Base-by-base conservation (phyloP, 2,329 filamentous ascomycete species). In the Balansia obtecta region DNA sequence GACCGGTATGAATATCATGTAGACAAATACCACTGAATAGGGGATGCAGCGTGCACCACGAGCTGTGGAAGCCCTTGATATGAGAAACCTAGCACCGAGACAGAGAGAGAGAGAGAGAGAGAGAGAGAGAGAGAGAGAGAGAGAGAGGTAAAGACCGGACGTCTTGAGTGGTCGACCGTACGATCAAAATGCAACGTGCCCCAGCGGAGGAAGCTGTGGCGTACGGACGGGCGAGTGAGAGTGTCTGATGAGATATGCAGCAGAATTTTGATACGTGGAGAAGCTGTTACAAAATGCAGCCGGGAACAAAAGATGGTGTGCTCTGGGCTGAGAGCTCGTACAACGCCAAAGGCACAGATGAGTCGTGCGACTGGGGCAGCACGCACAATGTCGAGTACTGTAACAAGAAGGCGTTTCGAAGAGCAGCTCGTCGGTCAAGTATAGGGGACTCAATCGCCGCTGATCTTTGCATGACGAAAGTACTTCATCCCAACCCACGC, bases 401-500 rank as follows among this genome's bases (percentile, higher is more conserved):
- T 12, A 37, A 37, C 34, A 15, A 12, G 34, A 37, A 12, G 2
- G 2, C 34, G n/a, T 15, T 4, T 12, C 15, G 15, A 37, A 37
- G 34, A 37, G 7, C 34, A 27, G 8, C 27, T 27, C 27, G 27
- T 27, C 27, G 5, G 27, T 27, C 27, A 27, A 27, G 27, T 27
- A 8, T 27, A n/a, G 7, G 27, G 27, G 27, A 27, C 27, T 69
- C 58, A 87, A 62, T 82, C 78, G 33, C 76, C 76, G 51, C 72
- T 79, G 52, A 97, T 94, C 71, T 95, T 95, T 34, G 93, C 91
- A 73, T 98, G 93, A 58, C 90, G 82, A 64, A 98, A 98, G 67
- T 97, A 97, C 66, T 98, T 98, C 91, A 98, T 97, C 22, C 93
- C 93, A 46, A 97, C 85, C 93, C 93, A 98, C 11, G 94, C 93